phyloP scores from a whole-genome alignment of 257 asterid species.

The Gentiana straminea region DNA sequence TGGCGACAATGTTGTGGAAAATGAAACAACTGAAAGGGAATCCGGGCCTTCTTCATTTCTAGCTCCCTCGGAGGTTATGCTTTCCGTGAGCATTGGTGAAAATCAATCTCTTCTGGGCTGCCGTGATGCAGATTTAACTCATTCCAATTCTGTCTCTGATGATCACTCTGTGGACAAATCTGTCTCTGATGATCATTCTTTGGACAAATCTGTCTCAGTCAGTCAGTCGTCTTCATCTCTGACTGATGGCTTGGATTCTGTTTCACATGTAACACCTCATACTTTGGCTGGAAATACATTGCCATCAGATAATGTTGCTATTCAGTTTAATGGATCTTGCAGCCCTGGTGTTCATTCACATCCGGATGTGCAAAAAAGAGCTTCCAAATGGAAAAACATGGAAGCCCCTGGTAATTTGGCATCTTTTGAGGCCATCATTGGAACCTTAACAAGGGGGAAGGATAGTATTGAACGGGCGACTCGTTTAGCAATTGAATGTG shows the following conservation, averaged over 20 bases:
- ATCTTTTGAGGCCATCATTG: slow-evolving; percentile 60
- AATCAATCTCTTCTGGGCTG: slow-evolving; percentile 1
- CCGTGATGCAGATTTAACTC: slow-evolving; percentile 3
- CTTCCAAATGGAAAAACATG: slow-evolving; percentile 48
- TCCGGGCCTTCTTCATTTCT: slow-evolving; percentile 20
- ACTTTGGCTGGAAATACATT: slow-evolving; percentile 40
- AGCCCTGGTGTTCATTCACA: slow-evolving; percentile 46
- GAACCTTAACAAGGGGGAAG: slow-evolving; percentile 69
- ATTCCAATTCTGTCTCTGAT: slow-evolving; percentile 30
- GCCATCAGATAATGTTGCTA: slow-evolving; percentile 27
- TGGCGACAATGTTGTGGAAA: slow-evolving; percentile 18
- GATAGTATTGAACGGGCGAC: slow-evolving; percentile 86
- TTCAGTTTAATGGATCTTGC: slow-evolving; percentile 34
- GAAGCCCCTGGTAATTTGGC: slow-evolving; percentile 42
- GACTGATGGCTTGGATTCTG: slow-evolving; percentile 46
- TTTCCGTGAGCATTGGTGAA: slow-evolving; percentile 14
- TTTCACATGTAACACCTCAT: slow-evolving; percentile 42
- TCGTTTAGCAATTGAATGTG: slow-evolving; percentile 77
- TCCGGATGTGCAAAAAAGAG: slow-evolving; percentile 35
- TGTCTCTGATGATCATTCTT: slow-evolving; percentile 29
- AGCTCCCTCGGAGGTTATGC: slow-evolving; percentile 31
- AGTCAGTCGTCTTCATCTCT: slow-evolving; percentile 49
- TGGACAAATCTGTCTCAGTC: slow-evolving; percentile 35
- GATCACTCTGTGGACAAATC: slow-evolving; percentile 37
- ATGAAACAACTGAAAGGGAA: slow-evolving; percentile 23